phyloP scores from a whole-genome alignment of 805 yeast species.

The Kuraishia floccosa region DNA sequence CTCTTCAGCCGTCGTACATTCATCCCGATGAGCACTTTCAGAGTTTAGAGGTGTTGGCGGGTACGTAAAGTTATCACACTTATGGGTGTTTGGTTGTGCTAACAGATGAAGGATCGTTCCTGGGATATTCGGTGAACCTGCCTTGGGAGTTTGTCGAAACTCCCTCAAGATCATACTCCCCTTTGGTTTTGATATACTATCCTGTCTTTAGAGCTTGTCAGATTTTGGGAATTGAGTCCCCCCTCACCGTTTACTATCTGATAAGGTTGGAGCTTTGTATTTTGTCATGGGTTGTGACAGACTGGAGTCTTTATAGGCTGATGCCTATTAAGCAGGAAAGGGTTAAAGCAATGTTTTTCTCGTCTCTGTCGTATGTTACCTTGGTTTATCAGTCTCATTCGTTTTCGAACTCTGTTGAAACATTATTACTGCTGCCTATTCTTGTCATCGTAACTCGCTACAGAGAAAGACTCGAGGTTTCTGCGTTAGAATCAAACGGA shows the following conservation, averaged over 20 bases:
- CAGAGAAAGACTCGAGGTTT: conserved; percentile 9
- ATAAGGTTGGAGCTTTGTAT: conserved; percentile 34
- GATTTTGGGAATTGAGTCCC: conserved; percentile 16
- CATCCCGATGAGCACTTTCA: conserved; percentile 99
- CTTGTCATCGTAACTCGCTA: conserved; percentile 34
- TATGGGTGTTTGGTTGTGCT: no score
- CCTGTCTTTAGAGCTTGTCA: conserved; percentile 33
- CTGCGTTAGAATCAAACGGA: neutral
- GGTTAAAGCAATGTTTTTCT: conserved; percentile 30
- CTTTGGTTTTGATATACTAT: conserved; percentile 57
- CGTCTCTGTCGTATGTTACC: conserved; percentile 56
- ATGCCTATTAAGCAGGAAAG: conserved; percentile 21
- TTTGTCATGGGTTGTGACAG: conserved; percentile 18
- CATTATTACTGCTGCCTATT: conserved; percentile 36
- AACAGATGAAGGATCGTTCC: no score
- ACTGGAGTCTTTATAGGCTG: conserved; percentile 16
- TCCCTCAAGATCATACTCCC: conserved; percentile 65
- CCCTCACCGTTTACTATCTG: conserved; percentile 40
- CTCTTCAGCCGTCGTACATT: conserved; percentile 68
- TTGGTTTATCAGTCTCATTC: conserved; percentile 77
- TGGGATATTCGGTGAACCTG: conserved; percentile 29
- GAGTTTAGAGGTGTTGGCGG: conserved; percentile 62
- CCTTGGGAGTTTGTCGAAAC: conserved; percentile 77
- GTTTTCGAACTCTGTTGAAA: conserved; percentile 82
- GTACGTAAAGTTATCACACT: no score